phyloP scores from a whole-genome alignment of 305 asterid species.

The Ajuga reptans region DNA sequence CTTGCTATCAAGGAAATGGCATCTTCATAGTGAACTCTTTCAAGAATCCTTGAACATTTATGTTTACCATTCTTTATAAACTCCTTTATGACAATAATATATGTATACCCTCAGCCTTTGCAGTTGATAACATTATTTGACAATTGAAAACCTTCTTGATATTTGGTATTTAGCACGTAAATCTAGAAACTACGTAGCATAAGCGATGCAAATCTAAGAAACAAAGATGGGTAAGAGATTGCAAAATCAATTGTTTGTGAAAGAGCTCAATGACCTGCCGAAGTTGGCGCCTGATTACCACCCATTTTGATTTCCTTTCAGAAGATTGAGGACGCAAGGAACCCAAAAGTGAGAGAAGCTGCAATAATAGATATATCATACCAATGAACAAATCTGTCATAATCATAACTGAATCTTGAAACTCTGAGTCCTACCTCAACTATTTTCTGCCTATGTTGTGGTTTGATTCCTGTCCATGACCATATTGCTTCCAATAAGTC shows the following conservation, averaged over 20 bases:
- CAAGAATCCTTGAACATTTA: background rate
- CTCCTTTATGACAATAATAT: background rate
- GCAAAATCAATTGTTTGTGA: constrained; percentile 12
- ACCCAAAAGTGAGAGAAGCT: constrained; percentile 90
- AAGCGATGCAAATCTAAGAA: constrained; percentile 1
- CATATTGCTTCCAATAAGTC: constrained; percentile 88
- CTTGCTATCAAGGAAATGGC: background rate
- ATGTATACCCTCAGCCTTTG: constrained; percentile 1
- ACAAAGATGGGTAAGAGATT: background rate
- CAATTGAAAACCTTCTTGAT: background rate
- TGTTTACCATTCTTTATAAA: background rate
- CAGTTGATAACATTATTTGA: constrained; percentile 12
- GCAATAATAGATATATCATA: constrained; percentile 28
- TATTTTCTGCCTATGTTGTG: constrained; percentile 79
- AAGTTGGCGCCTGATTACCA: constrained; percentile 86
- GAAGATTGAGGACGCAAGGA: constrained; percentile 92
- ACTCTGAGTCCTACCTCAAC: constrained; percentile 59
- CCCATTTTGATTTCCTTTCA: constrained; percentile 95
- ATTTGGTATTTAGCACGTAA: constrained; percentile 4
- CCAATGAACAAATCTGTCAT: constrained; percentile 8
- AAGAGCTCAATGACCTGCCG: constrained; percentile 59
- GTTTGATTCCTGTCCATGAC: constrained; percentile 87
- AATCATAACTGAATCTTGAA: constrained; percentile 14
- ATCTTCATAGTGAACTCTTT: background rate
- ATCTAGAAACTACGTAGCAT: constrained; percentile 2